A percentile compares a stretch with the other conserved stretches of the same genome.
Conservation (phyloP, 768 basidiomycete species). For the Lactarius hatsudake region DNA sequence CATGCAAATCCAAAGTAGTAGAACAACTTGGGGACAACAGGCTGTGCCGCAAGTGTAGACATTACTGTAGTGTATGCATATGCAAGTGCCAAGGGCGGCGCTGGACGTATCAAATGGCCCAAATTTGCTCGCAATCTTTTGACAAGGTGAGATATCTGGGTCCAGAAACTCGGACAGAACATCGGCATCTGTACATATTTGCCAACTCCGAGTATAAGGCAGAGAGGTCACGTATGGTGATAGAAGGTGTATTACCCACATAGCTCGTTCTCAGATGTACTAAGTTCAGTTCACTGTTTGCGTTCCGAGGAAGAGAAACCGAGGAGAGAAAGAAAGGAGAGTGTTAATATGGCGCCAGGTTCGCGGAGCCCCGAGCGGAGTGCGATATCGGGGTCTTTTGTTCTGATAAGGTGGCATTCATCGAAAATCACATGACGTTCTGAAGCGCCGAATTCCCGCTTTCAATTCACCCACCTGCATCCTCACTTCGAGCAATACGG, state of each 20-base stretch:
- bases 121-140: not conserved
- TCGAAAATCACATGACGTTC: not conserved
- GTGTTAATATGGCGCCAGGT: not conserved
- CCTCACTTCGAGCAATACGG: not conserved
- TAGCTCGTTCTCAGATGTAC: not conserved
- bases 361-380: conserved; percentile 13
- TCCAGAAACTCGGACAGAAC: not conserved
- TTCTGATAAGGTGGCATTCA: not conserved
- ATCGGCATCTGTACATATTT: not conserved
- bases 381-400: not conserved
- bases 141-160: not conserved
- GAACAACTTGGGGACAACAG: not conserved
- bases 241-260: not conserved
- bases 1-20: conserved; percentile 1
- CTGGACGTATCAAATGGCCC: conserved; percentile 1
- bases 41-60: not conserved
- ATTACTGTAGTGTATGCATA: not conserved
- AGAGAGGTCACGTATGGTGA: not conserved
- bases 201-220: not conserved
- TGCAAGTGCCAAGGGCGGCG: not conserved
- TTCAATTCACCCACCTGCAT: not conserved
- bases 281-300: not conserved
- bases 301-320: not conserved
- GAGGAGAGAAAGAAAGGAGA: conserved; percentile 1
- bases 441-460: not conserved